Evolutionary conservation across 2,329 filamentous ascomycete genomes (phyloP), one percentile per base, ranked within the genome.

Genomic region (Emmonsia crescens): DNA sequence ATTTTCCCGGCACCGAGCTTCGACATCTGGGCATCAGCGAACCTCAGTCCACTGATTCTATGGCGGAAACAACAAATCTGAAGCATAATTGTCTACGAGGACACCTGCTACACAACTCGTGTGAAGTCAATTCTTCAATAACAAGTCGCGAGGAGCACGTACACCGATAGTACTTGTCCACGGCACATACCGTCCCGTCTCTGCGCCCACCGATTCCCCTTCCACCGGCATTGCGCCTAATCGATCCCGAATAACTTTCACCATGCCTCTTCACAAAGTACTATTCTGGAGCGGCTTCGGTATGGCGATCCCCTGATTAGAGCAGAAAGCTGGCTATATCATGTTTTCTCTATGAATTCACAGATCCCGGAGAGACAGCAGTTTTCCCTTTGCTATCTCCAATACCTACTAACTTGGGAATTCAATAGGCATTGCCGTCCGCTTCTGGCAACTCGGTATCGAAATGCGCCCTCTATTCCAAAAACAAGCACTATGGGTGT

Each of bases 381-480:
- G 31, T 14, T 55, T 31, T 21, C 31, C 33, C 24, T 27, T 38
- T 55, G 19, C 52, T 21, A 52, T 52, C n/a, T n/a, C n/a, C n/a
- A n/a, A 5, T 31, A 33, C 55, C 52, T 36, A 21, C 52, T 55
- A 38, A 55, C 49, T 21, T 19, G n/a, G 19, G 12, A 40, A 38
- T 55, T 38, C 57, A 24, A 63, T 70, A 99, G 94, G 94, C 82
- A 79, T 96, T 71, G 91, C 89, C 73, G 88, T 92, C 73, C 89
- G 93, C 70, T 84, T 94, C 77, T 96, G 92, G 90, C 94, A 97
- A 78, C 87, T 99, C 75, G 94, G 93, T 73, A 94, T 99, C 75
- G 91, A 99, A 81, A 96, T 96, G 91, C 91, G 92, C 65, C 94
- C 93, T 59, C 87, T 96, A 77, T 90, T 97, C 83, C 87, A 88